phyloP scores from a whole-genome alignment of 139 green algal genomes.

The Zygnema circumcarinatum region DNA sequence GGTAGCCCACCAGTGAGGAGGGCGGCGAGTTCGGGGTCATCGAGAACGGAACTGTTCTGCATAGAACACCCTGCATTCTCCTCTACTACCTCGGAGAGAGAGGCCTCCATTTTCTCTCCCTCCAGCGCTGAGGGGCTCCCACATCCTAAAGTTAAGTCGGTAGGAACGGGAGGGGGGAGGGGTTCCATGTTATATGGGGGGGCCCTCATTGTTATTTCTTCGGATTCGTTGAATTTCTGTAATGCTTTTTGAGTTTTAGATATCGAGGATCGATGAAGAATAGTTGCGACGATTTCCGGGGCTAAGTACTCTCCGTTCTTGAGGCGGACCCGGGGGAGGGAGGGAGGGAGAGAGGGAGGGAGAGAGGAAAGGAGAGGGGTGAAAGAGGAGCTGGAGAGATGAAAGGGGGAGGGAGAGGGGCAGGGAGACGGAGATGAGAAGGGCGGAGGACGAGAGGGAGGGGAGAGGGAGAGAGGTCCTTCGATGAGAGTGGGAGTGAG shows the following conservation, averaged over 20 bases:
- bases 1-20: neutral
- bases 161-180: neutral
- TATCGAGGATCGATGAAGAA: neutral
- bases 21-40: neutral
- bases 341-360: conserved; percentile 23
- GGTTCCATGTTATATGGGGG: neutral
- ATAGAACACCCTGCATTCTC: neutral
- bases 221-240: neutral
- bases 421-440: neutral
- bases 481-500: too few relatives aligned
- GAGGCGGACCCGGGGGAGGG: neutral
- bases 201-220: neutral
- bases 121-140: neutral
- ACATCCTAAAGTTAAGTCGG: neutral
- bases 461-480: conserved; percentile 13
- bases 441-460: neutral
- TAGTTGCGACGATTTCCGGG: neutral
- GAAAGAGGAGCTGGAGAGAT: neutral
- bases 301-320: neutral
- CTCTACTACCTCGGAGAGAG: neutral
- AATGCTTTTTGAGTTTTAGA: neutral
- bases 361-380: neutral
- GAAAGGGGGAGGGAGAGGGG: neutral
- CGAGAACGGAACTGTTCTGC: neutral
- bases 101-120: neutral